phyloP scores from a whole-genome alignment of 1,139 yeast genomes.

The Pichia sp. region DNA sequence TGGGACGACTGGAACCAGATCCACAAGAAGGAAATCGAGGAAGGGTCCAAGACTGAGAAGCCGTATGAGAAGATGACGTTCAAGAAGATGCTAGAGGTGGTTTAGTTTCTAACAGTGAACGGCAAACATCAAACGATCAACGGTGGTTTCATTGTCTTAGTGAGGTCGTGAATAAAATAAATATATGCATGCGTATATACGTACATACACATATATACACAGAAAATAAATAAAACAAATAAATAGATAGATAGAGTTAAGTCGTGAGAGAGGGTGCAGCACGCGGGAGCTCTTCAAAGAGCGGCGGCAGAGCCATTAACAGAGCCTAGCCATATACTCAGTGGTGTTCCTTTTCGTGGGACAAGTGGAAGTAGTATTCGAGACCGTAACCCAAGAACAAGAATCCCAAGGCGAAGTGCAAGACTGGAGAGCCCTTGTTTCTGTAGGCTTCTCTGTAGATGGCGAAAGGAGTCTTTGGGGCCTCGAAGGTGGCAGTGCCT shows the following conservation, averaged over 20 bases:
- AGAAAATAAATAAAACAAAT: slow-evolving; percentile 5
- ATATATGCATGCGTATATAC: slow-evolving; percentile 1
- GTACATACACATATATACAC: neutral
- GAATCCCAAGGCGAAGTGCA: slow-evolving; percentile 72
- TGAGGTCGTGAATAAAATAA: neutral
- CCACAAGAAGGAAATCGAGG: slow-evolving; percentile 47
- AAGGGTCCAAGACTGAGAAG: slow-evolving; percentile 45
- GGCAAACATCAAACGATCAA: no score
- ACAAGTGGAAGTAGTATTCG: slow-evolving; percentile 88
- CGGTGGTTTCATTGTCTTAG: neutral
- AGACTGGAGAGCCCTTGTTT: slow-evolving; percentile 74
- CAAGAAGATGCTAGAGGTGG: slow-evolving; percentile 44
- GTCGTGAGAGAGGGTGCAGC: neutral
- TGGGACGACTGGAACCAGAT: slow-evolving; percentile 77
- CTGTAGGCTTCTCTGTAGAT: slow-evolving; percentile 75
- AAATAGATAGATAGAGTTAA: slow-evolving; percentile 4
- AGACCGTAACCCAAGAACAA: slow-evolving; percentile 80
- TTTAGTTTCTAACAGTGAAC: neutral
- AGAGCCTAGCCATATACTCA: slow-evolving; percentile 6
- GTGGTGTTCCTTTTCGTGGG: slow-evolving; percentile 49
- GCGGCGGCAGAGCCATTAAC: neutral
- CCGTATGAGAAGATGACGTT: slow-evolving; percentile 53
- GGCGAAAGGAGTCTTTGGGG: slow-evolving; percentile 69
- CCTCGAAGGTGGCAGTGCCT: slow-evolving; percentile 76
- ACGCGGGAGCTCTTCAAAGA: neutral